A percentile compares a stretch with the other conserved stretches of the same genome.
phyloP scores from a whole-genome alignment of 306 rosid species.

The Acacia crassicarpa region DNA sequence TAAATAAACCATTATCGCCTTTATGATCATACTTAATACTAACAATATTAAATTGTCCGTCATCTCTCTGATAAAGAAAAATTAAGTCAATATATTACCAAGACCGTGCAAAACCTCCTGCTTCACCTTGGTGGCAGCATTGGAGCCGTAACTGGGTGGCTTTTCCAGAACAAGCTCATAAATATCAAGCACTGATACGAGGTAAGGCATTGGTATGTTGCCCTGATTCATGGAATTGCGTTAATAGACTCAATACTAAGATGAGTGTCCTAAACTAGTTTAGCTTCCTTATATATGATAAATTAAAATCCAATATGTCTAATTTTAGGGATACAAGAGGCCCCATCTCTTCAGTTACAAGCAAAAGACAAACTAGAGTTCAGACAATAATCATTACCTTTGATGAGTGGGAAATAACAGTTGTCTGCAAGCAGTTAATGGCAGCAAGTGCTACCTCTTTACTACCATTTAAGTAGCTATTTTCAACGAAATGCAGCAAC shows the following conservation, averaged over 20 bases:
- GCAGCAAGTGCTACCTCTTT: slow-evolving; percentile 98
- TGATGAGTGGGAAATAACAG: slow-evolving; percentile 77
- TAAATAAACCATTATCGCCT: not conserved
- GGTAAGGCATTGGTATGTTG: slow-evolving; percentile 79
- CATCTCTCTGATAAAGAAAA: slow-evolving; percentile 1
- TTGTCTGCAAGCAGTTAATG: slow-evolving; percentile 84
- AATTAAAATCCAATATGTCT: slow-evolving; percentile 24
- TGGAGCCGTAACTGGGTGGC: slow-evolving; percentile 58
- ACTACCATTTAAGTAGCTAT: slow-evolving; percentile 78
- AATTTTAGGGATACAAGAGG: slow-evolving; percentile 2
- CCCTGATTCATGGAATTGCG: slow-evolving; percentile 64
- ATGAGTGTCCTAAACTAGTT: slow-evolving; percentile 29
- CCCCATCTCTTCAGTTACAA: slow-evolving; percentile 24
- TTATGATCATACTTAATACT: not conserved
- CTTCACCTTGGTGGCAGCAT: slow-evolving; percentile 77
- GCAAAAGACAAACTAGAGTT: slow-evolving; percentile 23
- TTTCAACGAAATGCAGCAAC: slow-evolving; percentile 80
- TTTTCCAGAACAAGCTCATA: slow-evolving; percentile 78
- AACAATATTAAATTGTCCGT: not conserved
- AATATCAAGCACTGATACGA: slow-evolving; percentile 73
- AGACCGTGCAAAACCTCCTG: slow-evolving; percentile 93
- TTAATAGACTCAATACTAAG: slow-evolving; percentile 26
- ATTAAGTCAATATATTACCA: slow-evolving; percentile 62
- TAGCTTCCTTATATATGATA: slow-evolving; percentile 25
- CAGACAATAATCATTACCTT: slow-evolving; percentile 57